Conservation (phyloP, 176 grass and related monocot genomes). For the barley (Hordeum vulgare) region DNA sequence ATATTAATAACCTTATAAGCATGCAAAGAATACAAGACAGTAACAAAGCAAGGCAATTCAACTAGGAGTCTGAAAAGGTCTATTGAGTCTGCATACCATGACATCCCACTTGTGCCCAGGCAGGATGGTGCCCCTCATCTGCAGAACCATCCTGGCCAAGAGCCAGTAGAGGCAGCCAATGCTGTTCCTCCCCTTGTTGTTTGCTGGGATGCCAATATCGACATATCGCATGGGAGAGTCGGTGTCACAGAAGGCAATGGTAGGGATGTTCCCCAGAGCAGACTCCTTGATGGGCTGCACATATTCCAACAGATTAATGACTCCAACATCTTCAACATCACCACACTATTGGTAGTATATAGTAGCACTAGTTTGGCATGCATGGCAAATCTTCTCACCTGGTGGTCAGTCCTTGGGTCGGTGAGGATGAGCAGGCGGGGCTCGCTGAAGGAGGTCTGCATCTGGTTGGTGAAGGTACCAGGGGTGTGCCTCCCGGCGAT, state of each 20-base stretch:
- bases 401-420: constrained; percentile 86
- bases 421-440: constrained; percentile 88
- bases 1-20: neutral
- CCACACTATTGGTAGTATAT: neutral
- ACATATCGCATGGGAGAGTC: constrained; percentile 93
- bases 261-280: constrained; percentile 82
- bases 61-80: no score
- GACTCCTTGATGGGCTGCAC: constrained; percentile 88
- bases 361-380: neutral
- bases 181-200: constrained; percentile 90
- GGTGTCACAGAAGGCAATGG: constrained; percentile 91
- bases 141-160: constrained; percentile 84
- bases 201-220: constrained; percentile 81
- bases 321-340: neutral
- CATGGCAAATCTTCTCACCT: constrained; percentile 24
- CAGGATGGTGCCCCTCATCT: constrained; percentile 82
- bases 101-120: constrained; percentile 87
- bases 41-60: neutral
- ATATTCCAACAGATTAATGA: neutral
- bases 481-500: constrained; percentile 90
- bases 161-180: constrained; percentile 95
- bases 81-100: constrained; percentile 40
- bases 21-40: neutral
- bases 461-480: constrained; percentile 92
- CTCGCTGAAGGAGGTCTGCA: constrained; percentile 88